Percentiles rank a stretch among this genome's conserved stretches.
phyloP scores from a whole-genome alignment of 2,329 filamentous ascomycete species.

The Diaporthe sp. region DNA sequence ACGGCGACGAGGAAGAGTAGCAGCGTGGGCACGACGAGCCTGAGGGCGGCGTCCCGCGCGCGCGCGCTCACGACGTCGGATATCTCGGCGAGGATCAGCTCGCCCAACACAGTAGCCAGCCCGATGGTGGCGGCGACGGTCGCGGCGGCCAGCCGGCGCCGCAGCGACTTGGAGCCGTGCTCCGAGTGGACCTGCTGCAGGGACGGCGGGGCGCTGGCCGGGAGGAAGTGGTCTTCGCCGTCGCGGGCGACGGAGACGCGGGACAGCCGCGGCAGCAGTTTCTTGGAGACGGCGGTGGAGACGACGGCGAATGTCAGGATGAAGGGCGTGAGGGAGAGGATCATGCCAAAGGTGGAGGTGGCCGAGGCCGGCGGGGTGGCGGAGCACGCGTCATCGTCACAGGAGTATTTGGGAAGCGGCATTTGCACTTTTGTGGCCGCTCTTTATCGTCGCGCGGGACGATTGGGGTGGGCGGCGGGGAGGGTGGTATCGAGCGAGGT shows the following conservation, averaged over 20 bases:
- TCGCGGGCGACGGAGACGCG: slow-evolving; percentile 62
- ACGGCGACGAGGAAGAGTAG: slow-evolving; percentile 79
- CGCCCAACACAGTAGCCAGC: slow-evolving; percentile 81
- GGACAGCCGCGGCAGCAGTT: slow-evolving; percentile 80
- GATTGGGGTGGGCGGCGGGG: slow-evolving; percentile 14
- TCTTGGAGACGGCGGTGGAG: slow-evolving; percentile 72
- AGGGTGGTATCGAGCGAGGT: slow-evolving; percentile 16
- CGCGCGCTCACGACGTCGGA: slow-evolving; percentile 78
- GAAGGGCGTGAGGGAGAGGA: slow-evolving; percentile 77
- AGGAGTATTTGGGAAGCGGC: slow-evolving; percentile 57
- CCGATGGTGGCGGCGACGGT: slow-evolving; percentile 84
- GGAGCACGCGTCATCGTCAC: slow-evolving; percentile 70
- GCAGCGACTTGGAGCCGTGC: slow-evolving; percentile 65
- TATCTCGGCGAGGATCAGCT: slow-evolving; percentile 87
- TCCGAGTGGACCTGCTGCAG: slow-evolving; percentile 71
- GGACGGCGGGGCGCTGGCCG: slow-evolving; percentile 70
- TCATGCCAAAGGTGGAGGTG: slow-evolving; percentile 56
- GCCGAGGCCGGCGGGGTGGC: slow-evolving; percentile 57
- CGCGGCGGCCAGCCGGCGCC: slow-evolving; percentile 66
- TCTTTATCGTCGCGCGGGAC: background rate
- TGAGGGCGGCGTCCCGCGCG: slow-evolving; percentile 76
- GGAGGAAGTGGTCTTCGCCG: slow-evolving; percentile 72
- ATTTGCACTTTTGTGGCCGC: slow-evolving; percentile 27
- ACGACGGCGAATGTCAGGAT: slow-evolving; percentile 76
- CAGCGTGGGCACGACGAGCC: slow-evolving; percentile 77